phyloP scores from a whole-genome alignment of 768 basidiomycete genomes.

The Jaapia argillacea region DNA sequence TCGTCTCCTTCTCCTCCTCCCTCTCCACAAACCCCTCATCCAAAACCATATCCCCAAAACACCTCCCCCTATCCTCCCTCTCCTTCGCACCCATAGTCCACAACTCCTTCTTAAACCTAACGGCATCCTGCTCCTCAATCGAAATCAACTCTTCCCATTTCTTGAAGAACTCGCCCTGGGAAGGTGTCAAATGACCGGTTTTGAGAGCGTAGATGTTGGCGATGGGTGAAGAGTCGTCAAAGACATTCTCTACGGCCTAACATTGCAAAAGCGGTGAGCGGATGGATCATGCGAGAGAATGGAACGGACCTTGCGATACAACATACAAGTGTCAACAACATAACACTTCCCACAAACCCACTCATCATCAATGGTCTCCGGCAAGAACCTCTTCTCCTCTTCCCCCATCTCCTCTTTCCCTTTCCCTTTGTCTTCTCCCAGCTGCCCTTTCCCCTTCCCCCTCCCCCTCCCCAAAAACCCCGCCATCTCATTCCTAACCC shows the following conservation, averaged over 20 bases:
- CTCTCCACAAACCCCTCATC: constrained; percentile 29
- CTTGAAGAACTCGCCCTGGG: constrained; percentile 72
- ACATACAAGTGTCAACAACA: constrained; percentile 79
- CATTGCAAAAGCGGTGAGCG: constrained; percentile 1
- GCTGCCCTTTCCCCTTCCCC: constrained; percentile 1
- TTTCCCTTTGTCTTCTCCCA: constrained; percentile 1
- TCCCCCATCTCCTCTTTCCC: background rate
- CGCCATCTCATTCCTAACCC: constrained; percentile 78
- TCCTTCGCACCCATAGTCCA: constrained; percentile 85
- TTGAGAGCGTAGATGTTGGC: constrained; percentile 65
- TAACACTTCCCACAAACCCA: constrained; percentile 76
- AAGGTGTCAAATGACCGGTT: constrained; percentile 65
- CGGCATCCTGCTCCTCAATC: constrained; percentile 78
- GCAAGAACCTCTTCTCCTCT: constrained; percentile 44
- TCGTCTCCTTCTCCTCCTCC: constrained; percentile 3
- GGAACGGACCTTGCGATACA: constrained; percentile 71
- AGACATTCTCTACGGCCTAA: constrained; percentile 62
- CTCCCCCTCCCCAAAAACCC: constrained; percentile 54
- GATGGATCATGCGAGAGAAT: background rate
- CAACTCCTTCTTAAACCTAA: constrained; percentile 80
- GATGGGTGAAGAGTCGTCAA: constrained; percentile 42
- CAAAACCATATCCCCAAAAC: constrained; percentile 75
- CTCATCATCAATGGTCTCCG: constrained; percentile 78
- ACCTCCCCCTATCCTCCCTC: constrained; percentile 74
- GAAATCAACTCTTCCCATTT: constrained; percentile 85